A percentile compares a stretch with the other conserved stretches of the same genome.
These are phyloP conservation scores for Pythium utonaiense DNA, from an alignment of 352 stramenopile species.

Conservation along the genomic window DNA sequence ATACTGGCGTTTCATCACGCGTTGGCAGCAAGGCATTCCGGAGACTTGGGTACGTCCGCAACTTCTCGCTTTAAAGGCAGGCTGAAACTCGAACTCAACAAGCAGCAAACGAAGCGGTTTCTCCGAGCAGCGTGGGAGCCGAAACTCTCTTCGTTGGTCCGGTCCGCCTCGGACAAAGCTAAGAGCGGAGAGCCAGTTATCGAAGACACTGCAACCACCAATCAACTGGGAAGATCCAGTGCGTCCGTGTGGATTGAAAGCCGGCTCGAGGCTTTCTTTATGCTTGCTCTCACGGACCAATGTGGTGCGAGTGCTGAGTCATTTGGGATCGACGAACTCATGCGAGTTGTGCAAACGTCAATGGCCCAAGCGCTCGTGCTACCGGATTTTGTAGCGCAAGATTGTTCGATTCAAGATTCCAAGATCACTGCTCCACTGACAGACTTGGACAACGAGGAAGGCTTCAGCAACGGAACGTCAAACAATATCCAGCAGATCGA, in stretches of 20 bases:
- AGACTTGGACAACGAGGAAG: neutral
- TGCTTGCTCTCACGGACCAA: slow-evolving; percentile 7
- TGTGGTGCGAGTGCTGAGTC: slow-evolving; percentile 3
- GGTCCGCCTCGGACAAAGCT: neutral
- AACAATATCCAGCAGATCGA: slow-evolving; percentile 13
- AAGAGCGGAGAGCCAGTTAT: neutral
- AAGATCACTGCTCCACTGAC: neutral
- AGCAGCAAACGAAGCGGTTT: slow-evolving; percentile 47
- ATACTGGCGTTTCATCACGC: slow-evolving; percentile 32
- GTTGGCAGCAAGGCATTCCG: neutral
- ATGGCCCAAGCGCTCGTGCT: slow-evolving; percentile 16
- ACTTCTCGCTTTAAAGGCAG: neutral
- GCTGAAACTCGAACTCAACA: slow-evolving; percentile 17
- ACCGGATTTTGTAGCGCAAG: slow-evolving; percentile 17
- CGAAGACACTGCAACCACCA: neutral
- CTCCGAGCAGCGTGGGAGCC: slow-evolving; percentile 35
- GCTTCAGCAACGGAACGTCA: neutral
- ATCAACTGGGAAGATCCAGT: slow-evolving; percentile 9
- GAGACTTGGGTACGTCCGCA: neutral
- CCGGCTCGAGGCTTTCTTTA: slow-evolving; percentile 21
- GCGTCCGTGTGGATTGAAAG: slow-evolving; percentile 22
- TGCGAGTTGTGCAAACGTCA: slow-evolving; percentile 13
- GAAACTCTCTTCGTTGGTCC: slow-evolving; percentile 24
- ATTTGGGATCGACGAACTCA: slow-evolving; percentile 14
- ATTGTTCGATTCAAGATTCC: slow-evolving; percentile 11